Percentiles rank a stretch among this genome's conserved stretches.
Evolutionary conservation across 2,329 filamentous ascomycete genomes (phyloP).

Genomic region (Colletotrichum sublineola): DNA sequence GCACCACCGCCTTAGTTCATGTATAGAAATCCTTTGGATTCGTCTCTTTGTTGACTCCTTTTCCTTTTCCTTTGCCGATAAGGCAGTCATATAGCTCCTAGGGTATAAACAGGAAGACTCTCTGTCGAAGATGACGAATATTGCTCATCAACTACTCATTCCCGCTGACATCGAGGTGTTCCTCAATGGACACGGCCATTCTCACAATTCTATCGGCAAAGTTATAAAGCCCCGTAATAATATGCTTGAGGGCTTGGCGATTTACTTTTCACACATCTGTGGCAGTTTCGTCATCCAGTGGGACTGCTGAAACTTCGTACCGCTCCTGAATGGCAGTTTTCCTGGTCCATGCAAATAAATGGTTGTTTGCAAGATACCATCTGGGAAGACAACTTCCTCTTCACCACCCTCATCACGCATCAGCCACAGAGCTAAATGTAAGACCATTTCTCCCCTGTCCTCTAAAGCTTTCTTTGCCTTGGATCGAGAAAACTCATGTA

Average conservation of each 20-base stretch:
- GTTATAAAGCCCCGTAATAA: not conserved
- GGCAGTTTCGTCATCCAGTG: not conserved
- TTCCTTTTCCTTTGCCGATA: constrained; percentile 15
- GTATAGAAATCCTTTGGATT: not conserved
- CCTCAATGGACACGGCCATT: not conserved
- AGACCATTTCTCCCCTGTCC: no score
- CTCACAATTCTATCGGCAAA: not conserved
- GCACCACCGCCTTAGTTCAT: not conserved
- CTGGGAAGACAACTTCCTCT: no score
- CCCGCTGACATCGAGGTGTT: not conserved
- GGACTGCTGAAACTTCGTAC: not conserved
- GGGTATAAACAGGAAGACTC: not conserved
- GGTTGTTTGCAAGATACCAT: no score
- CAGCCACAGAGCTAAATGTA: no score
- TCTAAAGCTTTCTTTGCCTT: no score
- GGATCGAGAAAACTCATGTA: no score
- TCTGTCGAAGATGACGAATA: not conserved
- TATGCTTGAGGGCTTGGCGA: not conserved
- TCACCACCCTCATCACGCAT: no score
- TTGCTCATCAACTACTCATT: not conserved
- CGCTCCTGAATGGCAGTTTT: no score
- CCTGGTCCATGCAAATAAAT: not conserved
- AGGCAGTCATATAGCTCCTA: constrained; percentile 2
- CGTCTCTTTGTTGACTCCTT: not conserved
- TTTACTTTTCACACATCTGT: not conserved